Percentiles rank a stretch among this genome's conserved stretches.
Conservation (phyloP, 768 basidiomycete species). For the Epithele typhae region DNA sequence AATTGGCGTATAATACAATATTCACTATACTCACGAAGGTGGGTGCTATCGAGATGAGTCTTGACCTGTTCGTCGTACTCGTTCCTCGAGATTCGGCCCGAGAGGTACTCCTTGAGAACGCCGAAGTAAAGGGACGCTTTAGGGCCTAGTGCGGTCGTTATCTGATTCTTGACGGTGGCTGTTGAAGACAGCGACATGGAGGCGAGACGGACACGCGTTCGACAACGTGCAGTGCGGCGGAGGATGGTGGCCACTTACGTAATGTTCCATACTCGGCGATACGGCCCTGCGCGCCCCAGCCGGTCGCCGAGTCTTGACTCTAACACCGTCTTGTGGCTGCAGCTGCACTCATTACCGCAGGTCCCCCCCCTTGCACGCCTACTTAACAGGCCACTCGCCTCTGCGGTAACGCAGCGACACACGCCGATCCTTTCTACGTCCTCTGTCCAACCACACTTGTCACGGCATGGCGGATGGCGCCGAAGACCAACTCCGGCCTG, state of each 20-base stretch:
- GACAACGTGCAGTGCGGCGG: neutral
- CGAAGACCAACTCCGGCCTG: constrained; percentile 57
- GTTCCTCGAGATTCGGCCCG: constrained; percentile 60
- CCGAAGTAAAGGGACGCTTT: constrained; percentile 60
- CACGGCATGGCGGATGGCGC: no score
- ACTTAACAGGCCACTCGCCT: constrained; percentile 1
- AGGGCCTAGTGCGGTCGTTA: constrained; percentile 55
- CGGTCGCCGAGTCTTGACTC: neutral
- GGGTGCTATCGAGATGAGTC: constrained; percentile 37
- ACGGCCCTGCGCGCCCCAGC: neutral
- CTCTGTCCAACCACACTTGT: no score
- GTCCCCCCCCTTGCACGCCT: neutral
- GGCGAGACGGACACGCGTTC: neutral
- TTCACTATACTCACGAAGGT: constrained; percentile 1
- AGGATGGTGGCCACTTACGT: no score
- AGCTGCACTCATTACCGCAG: constrained; percentile 12
- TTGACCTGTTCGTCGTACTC: constrained; percentile 76
- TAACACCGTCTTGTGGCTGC: constrained; percentile 6
- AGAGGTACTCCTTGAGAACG: constrained; percentile 61
- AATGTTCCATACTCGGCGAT: no score
- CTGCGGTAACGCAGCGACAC: no score
- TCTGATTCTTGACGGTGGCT: constrained; percentile 64
- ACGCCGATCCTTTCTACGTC: no score
- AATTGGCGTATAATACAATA: neutral
- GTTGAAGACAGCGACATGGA: constrained; percentile 75